Base-by-base conservation (phyloP, 768 basidiomycete species). In the Lactarius deliciosus region DNA sequence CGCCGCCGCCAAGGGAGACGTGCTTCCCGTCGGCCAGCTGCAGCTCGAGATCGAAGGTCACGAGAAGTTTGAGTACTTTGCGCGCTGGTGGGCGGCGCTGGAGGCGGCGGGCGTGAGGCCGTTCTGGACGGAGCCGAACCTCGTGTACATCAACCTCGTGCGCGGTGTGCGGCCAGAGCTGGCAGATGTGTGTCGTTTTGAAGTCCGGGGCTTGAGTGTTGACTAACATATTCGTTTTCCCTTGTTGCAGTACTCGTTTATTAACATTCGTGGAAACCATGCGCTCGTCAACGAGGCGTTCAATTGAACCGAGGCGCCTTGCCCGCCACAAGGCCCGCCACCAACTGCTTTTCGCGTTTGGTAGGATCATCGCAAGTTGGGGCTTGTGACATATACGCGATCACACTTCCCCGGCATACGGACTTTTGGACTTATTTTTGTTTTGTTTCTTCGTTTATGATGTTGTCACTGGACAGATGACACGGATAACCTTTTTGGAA, bases 21-120 rank as follows among this genome's bases (percentile, higher is more conserved):
- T 45, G 0, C 75, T 91, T 1, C 89, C 89, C 11, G 85, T 91
- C 73, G 88, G 88, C 41, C 90, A 91, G 72, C 81, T 91, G 16
- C 86, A 86, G 71, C 78, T 91, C 20, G 88, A 90, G 74, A 78
- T 91, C 45, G 68, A 70, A 34, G 72, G 68, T 62, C 73, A 66
- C 40, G 71, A 57, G 68, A 75, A 73, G 50, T 87, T 87, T 74
- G 73, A 77, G 1, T 79, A 86, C 63, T 84, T 86, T 73, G 74
- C 86, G 20, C 71, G 71, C 30, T 91, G 86, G 86, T 91, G 89
- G 88, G 83, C 87, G 75, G 79, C 79, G 72, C 77, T 91, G 36
- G 89, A 91, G 75, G 78, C 76, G 10, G 85, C 85, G 3, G 89
- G 89, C 0, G 76, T 91, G 47, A 78, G 89, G 38, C 87, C 89